Evolutionary conservation across 176 grass and related monocot species (phyloP), one percentile per base, ranked within the genome.

Genomic region (Cymbopogon citratus): DNA sequence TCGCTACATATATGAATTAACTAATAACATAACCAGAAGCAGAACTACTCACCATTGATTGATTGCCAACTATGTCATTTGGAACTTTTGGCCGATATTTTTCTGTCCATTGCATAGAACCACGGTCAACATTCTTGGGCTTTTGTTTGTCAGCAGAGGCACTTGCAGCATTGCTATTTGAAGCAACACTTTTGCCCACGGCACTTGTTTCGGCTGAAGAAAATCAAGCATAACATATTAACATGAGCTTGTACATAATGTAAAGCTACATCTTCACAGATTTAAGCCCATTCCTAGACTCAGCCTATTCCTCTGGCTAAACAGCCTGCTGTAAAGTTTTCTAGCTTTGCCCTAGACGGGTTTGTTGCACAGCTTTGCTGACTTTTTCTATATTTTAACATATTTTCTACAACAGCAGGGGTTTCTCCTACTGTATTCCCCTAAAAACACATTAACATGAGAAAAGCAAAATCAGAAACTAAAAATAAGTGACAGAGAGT

Each of bases 51-150:
- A 96, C 97, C 89, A 93, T 91, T 80, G 91, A 91, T 85, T 96
- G 93, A 72, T 99, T 99, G 59, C 89, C 97, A 83, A 99, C 92
- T 84, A 99, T 96, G 43, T 99, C 97, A 85, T 88, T 93, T 85
- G 93, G 89, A 88, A 93, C 48, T 49, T 99, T 99, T n/a, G 97
- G 97, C 31, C 85, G 71, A 85, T 99, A 99, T 82, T 99, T 99
- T 77, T 93, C 93, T 65, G 93, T 93, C 97, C 93, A 99, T 88
- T 90, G 90, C 89, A 91, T 70, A 43, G 91, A 93, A 89, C 91
- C 90, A 76, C 54, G 69, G 59, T 87, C 89, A 72, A 84, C 63
- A 23, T 65, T 77, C 44, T 92, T 92, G 60, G 13, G 23, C 45
- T 90, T 99, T 51, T 81, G 85, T 61, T 89, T 95, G 51, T 73